Percentiles rank a stretch among this genome's conserved stretches.
Evolutionary conservation across 768 basidiomycete species (phyloP).

Genomic region (Baorangia bicolor): DNA sequence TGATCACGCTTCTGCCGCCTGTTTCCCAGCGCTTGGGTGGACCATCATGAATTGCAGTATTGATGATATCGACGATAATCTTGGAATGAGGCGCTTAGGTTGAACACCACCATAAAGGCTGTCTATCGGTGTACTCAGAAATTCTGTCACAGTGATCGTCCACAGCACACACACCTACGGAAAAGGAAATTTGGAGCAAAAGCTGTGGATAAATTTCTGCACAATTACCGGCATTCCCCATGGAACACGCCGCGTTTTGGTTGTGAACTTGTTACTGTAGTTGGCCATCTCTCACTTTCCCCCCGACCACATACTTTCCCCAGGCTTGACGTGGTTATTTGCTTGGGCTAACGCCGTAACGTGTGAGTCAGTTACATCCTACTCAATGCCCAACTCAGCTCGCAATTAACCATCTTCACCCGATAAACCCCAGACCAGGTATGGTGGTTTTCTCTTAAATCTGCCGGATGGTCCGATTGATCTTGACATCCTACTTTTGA

Average conservation of each 20-base stretch:
- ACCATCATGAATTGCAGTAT: background rate
- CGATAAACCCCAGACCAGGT: background rate
- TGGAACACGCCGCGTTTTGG: background rate
- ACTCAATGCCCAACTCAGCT: background rate
- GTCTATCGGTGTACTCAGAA: background rate
- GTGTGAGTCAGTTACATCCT: background rate
- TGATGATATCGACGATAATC: background rate
- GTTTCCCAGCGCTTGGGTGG: conserved; percentile 13
- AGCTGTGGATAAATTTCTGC: conserved; percentile 11
- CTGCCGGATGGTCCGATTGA: background rate
- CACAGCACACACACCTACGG: background rate
- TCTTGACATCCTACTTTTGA: background rate
- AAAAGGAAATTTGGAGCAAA: conserved; percentile 23
- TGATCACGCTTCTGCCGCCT: background rate
- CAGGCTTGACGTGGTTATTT: background rate
- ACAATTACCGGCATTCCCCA: conserved; percentile 11
- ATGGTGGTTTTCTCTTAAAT: background rate
- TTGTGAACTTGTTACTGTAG: too few relatives aligned
- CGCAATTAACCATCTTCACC: background rate
- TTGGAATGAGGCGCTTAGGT: background rate
- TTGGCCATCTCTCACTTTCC: background rate
- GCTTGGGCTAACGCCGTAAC: background rate
- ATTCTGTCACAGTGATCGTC: background rate
- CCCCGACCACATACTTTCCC: background rate
- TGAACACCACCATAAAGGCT: background rate